These are phyloP conservation scores for Coemansia sp. DNA, from an alignment of 192 early-diverging fungal species.

Conservation along the genomic window DNA sequence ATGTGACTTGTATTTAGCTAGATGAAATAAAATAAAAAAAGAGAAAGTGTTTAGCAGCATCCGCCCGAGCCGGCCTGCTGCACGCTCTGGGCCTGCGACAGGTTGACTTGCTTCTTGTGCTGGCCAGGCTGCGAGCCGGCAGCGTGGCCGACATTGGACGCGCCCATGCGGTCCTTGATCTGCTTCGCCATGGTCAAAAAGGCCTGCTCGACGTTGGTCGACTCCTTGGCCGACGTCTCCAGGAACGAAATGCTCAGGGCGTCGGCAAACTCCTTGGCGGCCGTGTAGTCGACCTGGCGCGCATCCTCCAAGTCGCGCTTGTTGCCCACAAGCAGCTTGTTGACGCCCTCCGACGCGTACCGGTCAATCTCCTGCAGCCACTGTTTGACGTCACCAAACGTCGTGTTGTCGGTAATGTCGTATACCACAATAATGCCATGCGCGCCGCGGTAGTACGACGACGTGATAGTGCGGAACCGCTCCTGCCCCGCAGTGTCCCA, in stretches of 20 bases:
- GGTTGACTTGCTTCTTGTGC: slow-evolving; percentile 55
- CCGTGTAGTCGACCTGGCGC: slow-evolving; percentile 83
- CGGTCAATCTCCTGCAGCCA: slow-evolving; percentile 99
- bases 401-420: slow-evolving; percentile 95
- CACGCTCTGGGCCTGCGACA: slow-evolving; percentile 50
- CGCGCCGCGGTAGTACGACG: slow-evolving; percentile 96
- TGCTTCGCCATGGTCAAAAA: slow-evolving; percentile 99
- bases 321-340: slow-evolving; percentile 98
- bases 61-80: slow-evolving; percentile 40
- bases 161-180: slow-evolving; percentile 89
- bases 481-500: slow-evolving; percentile 99
- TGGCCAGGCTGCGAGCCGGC: slow-evolving; percentile 16
- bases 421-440: slow-evolving; percentile 99
- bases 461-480: slow-evolving; percentile 98
- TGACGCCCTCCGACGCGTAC: slow-evolving; percentile 96
- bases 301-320: slow-evolving; percentile 95
- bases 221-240: slow-evolving; percentile 97
- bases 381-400: slow-evolving; percentile 96
- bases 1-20: slow-evolving; percentile 1
- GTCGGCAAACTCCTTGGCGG: slow-evolving; percentile 88
- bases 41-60: slow-evolving; percentile 44
- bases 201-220: slow-evolving; percentile 98
- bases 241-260: slow-evolving; percentile 88
- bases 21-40: slow-evolving; percentile 12
- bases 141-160: slow-evolving; percentile 36